Evolutionary conservation across 1,139 yeast genomes (phyloP).

Genomic region (Scheffersomyces cryptocercus): DNA sequence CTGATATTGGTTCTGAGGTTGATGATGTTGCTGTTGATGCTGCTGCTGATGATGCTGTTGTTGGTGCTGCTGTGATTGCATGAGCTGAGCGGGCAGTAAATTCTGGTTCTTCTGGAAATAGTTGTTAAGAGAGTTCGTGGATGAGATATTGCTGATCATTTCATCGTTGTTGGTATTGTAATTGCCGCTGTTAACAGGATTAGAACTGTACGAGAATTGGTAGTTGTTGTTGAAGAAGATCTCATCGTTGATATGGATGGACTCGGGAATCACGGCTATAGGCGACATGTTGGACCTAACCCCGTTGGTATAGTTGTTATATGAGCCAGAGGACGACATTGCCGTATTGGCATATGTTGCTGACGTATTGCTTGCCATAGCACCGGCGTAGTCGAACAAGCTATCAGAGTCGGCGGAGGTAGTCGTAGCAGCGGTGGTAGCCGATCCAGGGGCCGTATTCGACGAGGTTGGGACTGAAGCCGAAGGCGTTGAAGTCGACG

Average conservation of each 20-base stretch:
- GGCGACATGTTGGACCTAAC: not conserved
- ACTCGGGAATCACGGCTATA: conserved; percentile 1
- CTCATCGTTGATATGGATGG: conserved; percentile 7
- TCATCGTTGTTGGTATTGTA: not conserved
- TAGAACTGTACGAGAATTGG: conserved; percentile 2
- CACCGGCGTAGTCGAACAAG: conserved; percentile 1
- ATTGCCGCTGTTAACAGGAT: not conserved
- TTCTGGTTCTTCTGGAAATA: not conserved
- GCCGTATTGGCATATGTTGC: not conserved
- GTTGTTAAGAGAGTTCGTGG: not conserved
- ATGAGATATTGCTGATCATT: not conserved
- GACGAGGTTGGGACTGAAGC: not conserved
- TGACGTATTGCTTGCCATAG: not conserved
- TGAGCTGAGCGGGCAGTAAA: not conserved
- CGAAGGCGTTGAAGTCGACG: too few relatives aligned
- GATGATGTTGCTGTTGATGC: not conserved
- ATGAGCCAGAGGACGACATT: too few relatives aligned
- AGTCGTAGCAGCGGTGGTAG: conserved; percentile 4
- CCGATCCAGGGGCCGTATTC: not conserved
- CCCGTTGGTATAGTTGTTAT: too few relatives aligned
- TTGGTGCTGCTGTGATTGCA: not conserved
- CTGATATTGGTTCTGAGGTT: not conserved
- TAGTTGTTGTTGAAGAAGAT: conserved; percentile 8
- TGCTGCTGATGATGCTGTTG: not conserved
- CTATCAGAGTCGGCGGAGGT: too few relatives aligned